Evolutionary conservation across 2,329 filamentous ascomycete species (phyloP).

Genomic region (Paecilomyces formosus): DNA sequence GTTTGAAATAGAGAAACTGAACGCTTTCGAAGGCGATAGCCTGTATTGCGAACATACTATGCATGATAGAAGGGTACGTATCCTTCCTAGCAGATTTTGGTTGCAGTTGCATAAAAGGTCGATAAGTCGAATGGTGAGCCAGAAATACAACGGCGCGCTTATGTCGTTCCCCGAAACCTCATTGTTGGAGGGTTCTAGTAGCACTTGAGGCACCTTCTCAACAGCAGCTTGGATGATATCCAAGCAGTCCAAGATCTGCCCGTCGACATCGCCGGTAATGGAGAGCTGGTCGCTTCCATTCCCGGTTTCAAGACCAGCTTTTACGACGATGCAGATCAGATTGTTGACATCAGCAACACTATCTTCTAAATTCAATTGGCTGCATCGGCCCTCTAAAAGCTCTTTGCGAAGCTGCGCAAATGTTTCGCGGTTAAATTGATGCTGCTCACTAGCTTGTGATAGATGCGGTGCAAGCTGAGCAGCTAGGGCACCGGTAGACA

Average conservation of each 20-base stretch:
- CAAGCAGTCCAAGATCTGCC: conserved; percentile 57
- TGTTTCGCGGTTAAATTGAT: conserved; percentile 61
- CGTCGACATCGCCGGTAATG: conserved; percentile 37
- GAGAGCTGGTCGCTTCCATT: conserved; percentile 53
- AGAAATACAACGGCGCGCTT: conserved; percentile 45
- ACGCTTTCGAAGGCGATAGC: conserved; percentile 19
- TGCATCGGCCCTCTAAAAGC: conserved; percentile 43
- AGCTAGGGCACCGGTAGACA: conserved; percentile 69
- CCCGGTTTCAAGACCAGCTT: conserved; percentile 61
- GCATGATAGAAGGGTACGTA: conserved; percentile 26
- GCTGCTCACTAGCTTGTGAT: conserved; percentile 54
- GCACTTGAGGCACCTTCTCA: conserved; percentile 60
- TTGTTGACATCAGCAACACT: conserved; percentile 73
- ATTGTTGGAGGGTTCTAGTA: conserved; percentile 59
- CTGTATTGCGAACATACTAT: conserved; percentile 26
- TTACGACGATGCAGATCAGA: conserved; percentile 74
- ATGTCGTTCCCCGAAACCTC: conserved; percentile 43
- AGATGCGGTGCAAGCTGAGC: conserved; percentile 81
- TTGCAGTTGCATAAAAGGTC: conserved; percentile 37
- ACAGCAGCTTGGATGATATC: conserved; percentile 70
- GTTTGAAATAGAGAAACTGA: conserved; percentile 20
- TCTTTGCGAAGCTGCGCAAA: conserved; percentile 68
- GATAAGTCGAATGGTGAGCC: conserved; percentile 48
- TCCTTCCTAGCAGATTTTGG: conserved; percentile 35
- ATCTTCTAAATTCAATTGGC: conserved; percentile 48